These are phyloP conservation scores for Vanderwaltozyma verrucispora DNA, from an alignment of 805 yeast species.

Conservation along the genomic window DNA sequence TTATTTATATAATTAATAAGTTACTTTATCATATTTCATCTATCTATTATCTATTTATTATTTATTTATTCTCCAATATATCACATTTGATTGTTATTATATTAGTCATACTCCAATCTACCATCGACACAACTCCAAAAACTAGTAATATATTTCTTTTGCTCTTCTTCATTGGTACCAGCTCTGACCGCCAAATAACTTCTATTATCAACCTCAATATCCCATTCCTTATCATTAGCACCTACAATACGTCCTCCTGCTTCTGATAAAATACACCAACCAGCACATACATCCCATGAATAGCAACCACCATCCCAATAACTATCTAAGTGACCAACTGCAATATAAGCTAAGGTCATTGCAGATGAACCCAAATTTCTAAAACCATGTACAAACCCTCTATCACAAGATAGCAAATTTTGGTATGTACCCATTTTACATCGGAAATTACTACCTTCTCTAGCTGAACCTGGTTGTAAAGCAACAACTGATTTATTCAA, in stretches of 20 bases:
- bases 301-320: conserved; percentile 66
- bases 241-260: conserved; percentile 51
- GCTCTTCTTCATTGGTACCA: conserved; percentile 34
- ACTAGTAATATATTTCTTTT: conserved; percentile 36
- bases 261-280: conserved; percentile 52
- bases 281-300: conserved; percentile 66
- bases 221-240: conserved; percentile 41
- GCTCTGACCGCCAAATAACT: conserved; percentile 46
- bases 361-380: conserved; percentile 59
- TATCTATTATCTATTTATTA: background rate
- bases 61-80: background rate
- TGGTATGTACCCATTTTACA: conserved; percentile 67
- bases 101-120: conserved; percentile 31
- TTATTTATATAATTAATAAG: conserved; percentile 34
- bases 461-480: conserved; percentile 77
- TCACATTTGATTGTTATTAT: no score
- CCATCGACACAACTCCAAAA: conserved; percentile 45
- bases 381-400: conserved; percentile 76
- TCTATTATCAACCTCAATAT: conserved; percentile 41
- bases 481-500: conserved; percentile 83
- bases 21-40: background rate
- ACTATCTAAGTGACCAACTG: conserved; percentile 48
- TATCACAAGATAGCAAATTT: conserved; percentile 77
- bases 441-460: conserved; percentile 85
- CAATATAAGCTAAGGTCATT: conserved; percentile 47